A percentile compares a stretch with the other conserved stretches of the same genome.
These are phyloP conservation scores for Saccharomycopsis malanga DNA, from an alignment of 805 yeast species.

Conservation along the genomic window DNA sequence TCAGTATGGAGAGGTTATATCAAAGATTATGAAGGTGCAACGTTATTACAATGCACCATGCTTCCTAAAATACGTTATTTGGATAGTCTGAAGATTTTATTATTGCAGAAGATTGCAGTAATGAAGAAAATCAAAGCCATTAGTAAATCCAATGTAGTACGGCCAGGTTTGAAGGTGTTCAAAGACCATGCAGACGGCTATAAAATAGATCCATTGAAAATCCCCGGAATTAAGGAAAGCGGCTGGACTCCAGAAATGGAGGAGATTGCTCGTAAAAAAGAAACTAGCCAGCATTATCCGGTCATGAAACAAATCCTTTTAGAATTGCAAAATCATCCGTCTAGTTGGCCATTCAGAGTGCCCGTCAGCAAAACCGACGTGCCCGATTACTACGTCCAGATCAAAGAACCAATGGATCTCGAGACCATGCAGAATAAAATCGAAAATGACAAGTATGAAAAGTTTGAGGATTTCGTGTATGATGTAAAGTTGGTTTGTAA, in stretches of 20 bases:
- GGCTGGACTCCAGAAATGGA: constrained; percentile 99
- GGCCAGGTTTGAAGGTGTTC: constrained; percentile 76
- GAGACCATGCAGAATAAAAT: constrained; percentile 91
- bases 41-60: constrained; percentile 96
- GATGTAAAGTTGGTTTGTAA: constrained; percentile 82
- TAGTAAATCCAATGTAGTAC: constrained; percentile 70
- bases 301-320: constrained; percentile 83
- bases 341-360: constrained; percentile 95
- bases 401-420: constrained; percentile 96
- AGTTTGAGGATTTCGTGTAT: constrained; percentile 84
- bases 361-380: constrained; percentile 94
- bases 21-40: constrained; percentile 98
- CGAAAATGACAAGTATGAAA: constrained; percentile 85
- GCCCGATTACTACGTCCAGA: constrained; percentile 91
- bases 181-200: constrained; percentile 30
- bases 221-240: constrained; percentile 87
- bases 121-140: constrained; percentile 73
- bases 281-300: constrained; percentile 89
- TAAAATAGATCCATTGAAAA: constrained; percentile 65
- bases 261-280: constrained; percentile 89
- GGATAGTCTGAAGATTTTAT: constrained; percentile 77
- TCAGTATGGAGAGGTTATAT: constrained; percentile 97
- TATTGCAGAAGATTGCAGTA: constrained; percentile 88
- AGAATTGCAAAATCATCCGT: constrained; percentile 89
- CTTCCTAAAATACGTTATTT: constrained; percentile 81